Evolutionary conservation across 2,329 filamentous ascomycete genomes (phyloP).

Genomic region (Fragosphaeria purpurea): DNA sequence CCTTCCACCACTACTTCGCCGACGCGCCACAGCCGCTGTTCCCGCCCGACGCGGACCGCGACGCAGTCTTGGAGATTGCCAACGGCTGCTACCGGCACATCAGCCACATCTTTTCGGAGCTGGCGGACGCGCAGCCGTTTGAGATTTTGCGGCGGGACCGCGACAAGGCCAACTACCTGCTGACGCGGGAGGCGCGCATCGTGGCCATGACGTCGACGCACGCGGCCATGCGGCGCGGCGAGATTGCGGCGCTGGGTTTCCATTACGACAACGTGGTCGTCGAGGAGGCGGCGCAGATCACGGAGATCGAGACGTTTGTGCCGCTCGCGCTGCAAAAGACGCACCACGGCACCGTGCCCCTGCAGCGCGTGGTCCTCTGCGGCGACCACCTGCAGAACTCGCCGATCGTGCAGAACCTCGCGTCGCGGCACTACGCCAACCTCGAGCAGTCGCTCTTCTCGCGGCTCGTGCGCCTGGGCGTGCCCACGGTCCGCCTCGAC

Average conservation of each 20-base stretch:
- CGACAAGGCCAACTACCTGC: slow-evolving; percentile 91
- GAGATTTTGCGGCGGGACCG: slow-evolving; percentile 81
- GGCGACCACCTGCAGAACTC: slow-evolving; percentile 97
- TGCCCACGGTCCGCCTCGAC: slow-evolving; percentile 83
- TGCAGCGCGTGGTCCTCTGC: slow-evolving; percentile 84
- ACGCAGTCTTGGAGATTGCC: slow-evolving; percentile 63
- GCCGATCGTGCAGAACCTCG: slow-evolving; percentile 86
- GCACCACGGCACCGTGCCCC: slow-evolving; percentile 57
- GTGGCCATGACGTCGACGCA: slow-evolving; percentile 99
- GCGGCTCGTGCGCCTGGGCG: slow-evolving; percentile 77
- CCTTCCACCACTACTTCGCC: slow-evolving; percentile 80
- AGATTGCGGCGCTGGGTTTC: slow-evolving; percentile 87
- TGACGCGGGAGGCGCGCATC: slow-evolving; percentile 92
- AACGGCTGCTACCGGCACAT: slow-evolving; percentile 84
- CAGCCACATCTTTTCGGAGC: slow-evolving; percentile 77
- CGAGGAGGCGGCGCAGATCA: slow-evolving; percentile 97
- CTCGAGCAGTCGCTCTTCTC: slow-evolving; percentile 94
- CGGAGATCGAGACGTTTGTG: slow-evolving; percentile 94
- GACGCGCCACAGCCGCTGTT: slow-evolving; percentile 83
- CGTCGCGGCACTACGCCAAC: slow-evolving; percentile 90
- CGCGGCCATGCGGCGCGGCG: slow-evolving; percentile 83
- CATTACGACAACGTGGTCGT: slow-evolving; percentile 97
- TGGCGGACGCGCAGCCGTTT: slow-evolving; percentile 89
- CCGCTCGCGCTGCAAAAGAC: slow-evolving; percentile 85
- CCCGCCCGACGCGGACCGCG: slow-evolving; percentile 52